Evolutionary conservation across 805 yeast species (phyloP), one percentile per base, ranked within the genome.

Genomic region (Cephaloascus fragrans): DNA sequence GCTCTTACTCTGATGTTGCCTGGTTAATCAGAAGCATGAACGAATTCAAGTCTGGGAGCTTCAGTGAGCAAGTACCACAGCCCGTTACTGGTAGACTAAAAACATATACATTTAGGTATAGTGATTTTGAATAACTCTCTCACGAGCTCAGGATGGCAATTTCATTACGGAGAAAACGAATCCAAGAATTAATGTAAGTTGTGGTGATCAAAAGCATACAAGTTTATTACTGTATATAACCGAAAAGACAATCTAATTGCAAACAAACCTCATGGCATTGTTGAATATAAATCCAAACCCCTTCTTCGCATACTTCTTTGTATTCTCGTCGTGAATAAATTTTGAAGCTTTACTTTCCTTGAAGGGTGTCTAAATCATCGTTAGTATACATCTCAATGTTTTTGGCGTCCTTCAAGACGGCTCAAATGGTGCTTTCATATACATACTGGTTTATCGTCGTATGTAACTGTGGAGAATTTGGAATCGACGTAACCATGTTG

Each of bases 401-500:
- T 18, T 31, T 5, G 50, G 32, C 2, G 57, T 50, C 5, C 56
- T 53, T n/a, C n/a, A n/a, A n/a, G n/a, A n/a, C n/a, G n/a, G n/a
- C n/a, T n/a, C n/a, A n/a, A n/a, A n/a, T n/a, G n/a, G n/a, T n/a
- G n/a, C n/a, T 8, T 23, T 23, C 12, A 12, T 23, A 23, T 23
- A 23, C 28, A 8, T 12, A 23, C 28, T 18, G 59, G 59, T 26
- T 52, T 19, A 36, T 43, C 57, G 34, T 31, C 39, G 41, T 54
- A 54, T 39, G 44, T 44, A n/a, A 52, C 52, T 9, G 56, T 48
- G 33, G 48, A 20, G 33, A 49, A 32, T 23, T 47, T 35, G 38
- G 47, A 36, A 23, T 50, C 47, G 18, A 44, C 44, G 32, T 54
- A 54, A 3, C 59, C 59, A 32, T 53, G 47, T 42, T 54, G 59